Conservation (phyloP, 371 early-diverging fungal species). For the Mortierella sp. region DNA sequence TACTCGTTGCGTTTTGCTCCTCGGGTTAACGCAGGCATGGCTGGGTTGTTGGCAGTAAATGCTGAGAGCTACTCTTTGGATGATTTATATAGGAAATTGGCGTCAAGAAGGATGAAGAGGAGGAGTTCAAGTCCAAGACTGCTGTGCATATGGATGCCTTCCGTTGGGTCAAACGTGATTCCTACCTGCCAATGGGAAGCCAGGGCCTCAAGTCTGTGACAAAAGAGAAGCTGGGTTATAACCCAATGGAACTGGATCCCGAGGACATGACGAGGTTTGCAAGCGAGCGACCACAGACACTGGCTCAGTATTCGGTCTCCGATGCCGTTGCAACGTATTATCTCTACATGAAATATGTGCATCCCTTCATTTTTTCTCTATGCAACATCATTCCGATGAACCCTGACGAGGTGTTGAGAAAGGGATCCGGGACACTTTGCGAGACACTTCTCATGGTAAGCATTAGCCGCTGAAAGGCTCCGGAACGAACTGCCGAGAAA, state of each 20-base stretch:
- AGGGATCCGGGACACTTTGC: constrained; percentile 99
- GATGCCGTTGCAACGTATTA: constrained; percentile 99
- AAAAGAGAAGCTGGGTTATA: constrained; percentile 97
- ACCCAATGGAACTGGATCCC: constrained; percentile 99
- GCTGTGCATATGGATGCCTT: constrained; percentile 99
- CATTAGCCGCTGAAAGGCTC: neutral
- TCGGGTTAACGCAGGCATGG: too few relatives aligned
- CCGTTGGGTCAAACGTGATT: constrained; percentile 99
- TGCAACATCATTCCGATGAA: constrained; percentile 99
- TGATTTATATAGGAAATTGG: constrained; percentile 77
- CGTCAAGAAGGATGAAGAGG: constrained; percentile 81
- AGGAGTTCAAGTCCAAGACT: constrained; percentile 88
- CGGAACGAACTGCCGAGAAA: neutral
- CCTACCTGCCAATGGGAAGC: constrained; percentile 97
- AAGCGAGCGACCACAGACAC: constrained; percentile 91
- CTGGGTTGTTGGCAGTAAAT: too few relatives aligned
- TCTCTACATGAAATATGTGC: constrained; percentile 99
- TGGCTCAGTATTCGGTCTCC: constrained; percentile 99
- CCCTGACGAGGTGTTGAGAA: constrained; percentile 96
- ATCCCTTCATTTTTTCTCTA: constrained; percentile 99
- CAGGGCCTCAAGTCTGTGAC: constrained; percentile 98
- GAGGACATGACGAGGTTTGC: constrained; percentile 99
- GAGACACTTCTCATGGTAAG: constrained; percentile 97
- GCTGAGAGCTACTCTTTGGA: too few relatives aligned
- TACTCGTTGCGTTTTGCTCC: too few relatives aligned